phyloP scores from a whole-genome alignment of 169 alveolate species.

The Cryptosporidium sp. region DNA sequence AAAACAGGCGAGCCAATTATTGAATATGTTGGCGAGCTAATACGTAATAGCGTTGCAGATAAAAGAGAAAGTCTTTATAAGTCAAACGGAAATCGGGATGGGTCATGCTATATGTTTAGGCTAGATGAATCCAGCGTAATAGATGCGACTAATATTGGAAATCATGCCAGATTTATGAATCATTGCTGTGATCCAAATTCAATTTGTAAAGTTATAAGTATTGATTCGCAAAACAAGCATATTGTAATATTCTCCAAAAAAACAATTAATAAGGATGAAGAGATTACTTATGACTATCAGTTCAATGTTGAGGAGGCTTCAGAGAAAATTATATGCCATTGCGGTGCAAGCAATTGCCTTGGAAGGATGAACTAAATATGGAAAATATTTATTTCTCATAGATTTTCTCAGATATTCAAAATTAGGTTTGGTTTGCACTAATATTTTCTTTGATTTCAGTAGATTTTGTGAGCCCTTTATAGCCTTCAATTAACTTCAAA shows the following conservation, averaged over 20 bases:
- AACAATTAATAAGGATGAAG: constrained; percentile 93
- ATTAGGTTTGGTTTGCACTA: neutral
- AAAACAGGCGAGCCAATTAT: constrained; percentile 94
- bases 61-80: constrained; percentile 88
- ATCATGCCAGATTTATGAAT: constrained; percentile 95
- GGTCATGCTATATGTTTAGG: constrained; percentile 94
- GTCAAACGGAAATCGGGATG: constrained; percentile 87
- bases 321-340: constrained; percentile 86
- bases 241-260: constrained; percentile 95
- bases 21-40: constrained; percentile 95
- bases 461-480: neutral
- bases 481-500: constrained; percentile 30
- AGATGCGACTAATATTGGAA: constrained; percentile 97
- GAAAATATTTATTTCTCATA: neutral
- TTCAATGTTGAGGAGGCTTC: constrained; percentile 90
- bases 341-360: constrained; percentile 91
- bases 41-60: constrained; percentile 91
- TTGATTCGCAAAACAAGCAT: constrained; percentile 92
- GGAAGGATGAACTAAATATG: constrained; percentile 89
- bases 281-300: constrained; percentile 96
- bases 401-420: neutral
- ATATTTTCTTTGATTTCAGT: constrained; percentile 57
- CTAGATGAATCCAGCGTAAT: constrained; percentile 93
- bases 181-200: constrained; percentile 97
- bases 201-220: constrained; percentile 86